These are phyloP conservation scores for Solanum chacoense DNA, from an alignment of 305 asterid species.

Conservation along the genomic window DNA sequence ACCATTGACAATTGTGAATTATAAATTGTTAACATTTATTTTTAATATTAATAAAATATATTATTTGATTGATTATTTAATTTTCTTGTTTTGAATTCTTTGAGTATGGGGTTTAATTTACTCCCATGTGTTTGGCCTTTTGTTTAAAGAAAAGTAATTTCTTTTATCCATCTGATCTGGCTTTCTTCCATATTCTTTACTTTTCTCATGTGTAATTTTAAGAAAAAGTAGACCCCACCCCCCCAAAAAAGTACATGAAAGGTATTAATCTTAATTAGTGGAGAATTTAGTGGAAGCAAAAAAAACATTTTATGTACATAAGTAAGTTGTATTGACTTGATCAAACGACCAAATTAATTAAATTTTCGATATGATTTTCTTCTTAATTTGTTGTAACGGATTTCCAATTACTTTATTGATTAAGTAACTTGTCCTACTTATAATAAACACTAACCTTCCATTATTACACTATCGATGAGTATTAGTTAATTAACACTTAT, in stretches of 20 bases:
- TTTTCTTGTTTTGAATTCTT: constrained; percentile 4
- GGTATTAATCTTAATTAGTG: not conserved
- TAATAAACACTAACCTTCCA: not conserved
- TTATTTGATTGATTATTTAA: not conserved
- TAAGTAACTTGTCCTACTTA: not conserved
- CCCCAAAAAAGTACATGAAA: not conserved
- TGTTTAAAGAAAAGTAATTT: not conserved
- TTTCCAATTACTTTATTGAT: not conserved
- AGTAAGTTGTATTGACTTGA: not conserved
- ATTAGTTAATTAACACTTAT: too few species aligned
- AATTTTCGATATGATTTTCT: not conserved
- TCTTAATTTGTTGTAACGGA: not conserved
- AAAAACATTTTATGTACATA: not conserved
- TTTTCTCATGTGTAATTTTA: not conserved
- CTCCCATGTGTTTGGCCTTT: not conserved
- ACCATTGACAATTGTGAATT: constrained; percentile 7
- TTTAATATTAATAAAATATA: not conserved
- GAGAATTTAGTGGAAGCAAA: not conserved
- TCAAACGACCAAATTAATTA: not conserved
- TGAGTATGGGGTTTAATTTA: not conserved
- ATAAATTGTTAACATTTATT: constrained; percentile 3
- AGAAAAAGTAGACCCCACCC: not conserved
- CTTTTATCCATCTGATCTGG: not conserved
- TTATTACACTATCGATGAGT: not conserved
- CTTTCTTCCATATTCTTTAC: not conserved